A percentile compares a stretch with the other conserved stretches of the same genome.
Evolutionary conservation across 805 yeast species (phyloP).

Genomic region (Saccharomycopsis sp.): DNA sequence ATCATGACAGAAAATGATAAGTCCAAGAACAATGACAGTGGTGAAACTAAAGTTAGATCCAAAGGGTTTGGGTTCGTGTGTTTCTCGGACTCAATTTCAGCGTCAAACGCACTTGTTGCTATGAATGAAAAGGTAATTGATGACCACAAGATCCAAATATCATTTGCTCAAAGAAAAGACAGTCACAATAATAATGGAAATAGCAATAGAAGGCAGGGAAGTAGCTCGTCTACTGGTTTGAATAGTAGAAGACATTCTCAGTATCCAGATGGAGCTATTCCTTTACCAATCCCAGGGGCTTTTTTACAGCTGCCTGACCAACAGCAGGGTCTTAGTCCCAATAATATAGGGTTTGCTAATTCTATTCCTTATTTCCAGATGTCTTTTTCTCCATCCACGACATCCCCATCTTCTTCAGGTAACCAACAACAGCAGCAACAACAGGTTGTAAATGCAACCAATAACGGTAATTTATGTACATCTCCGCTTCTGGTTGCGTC

Average conservation of each 20-base stretch:
- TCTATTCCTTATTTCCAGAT: not conserved
- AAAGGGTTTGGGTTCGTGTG: conserved; percentile 82
- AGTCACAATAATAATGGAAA: not conserved
- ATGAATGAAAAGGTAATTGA: conserved; percentile 50
- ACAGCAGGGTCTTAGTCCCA: not conserved
- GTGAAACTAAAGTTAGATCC: conserved; percentile 34
- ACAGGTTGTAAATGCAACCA: not conserved
- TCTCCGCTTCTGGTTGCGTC: not conserved
- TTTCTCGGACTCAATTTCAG: conserved; percentile 57
- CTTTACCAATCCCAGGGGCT: not conserved
- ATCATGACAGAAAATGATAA: conserved; percentile 41
- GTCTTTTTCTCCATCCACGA: not conserved
- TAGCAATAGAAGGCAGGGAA: not conserved
- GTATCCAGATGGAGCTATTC: not conserved
- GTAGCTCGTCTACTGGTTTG: not conserved
- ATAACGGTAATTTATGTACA: not conserved
- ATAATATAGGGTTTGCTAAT: not conserved
- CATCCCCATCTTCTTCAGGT: not conserved
- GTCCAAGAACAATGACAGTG: conserved; percentile 25
- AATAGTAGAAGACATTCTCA: not conserved
- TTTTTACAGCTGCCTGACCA: not conserved
- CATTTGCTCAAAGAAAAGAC: conserved; percentile 53
- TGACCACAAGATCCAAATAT: conserved; percentile 54
- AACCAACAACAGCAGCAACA: not conserved
- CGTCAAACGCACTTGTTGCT: conserved; percentile 60